These are phyloP conservation scores for Prunella vulgaris DNA, from an alignment of 257 asterid species.

Conservation along the genomic window DNA sequence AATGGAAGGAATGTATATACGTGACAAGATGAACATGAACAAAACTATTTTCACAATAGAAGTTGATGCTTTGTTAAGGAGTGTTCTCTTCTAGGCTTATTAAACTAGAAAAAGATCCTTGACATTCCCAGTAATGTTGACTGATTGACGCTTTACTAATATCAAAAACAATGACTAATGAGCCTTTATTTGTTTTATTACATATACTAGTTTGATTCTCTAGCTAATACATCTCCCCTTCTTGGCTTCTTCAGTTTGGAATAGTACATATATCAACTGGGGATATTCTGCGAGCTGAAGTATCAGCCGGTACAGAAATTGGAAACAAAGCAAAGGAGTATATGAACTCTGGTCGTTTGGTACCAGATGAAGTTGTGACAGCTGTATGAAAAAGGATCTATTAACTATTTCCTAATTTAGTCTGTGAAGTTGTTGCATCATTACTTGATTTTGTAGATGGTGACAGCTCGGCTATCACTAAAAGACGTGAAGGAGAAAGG, in stretches of 20 bases:
- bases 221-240: constrained; percentile 1
- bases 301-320: constrained; percentile 72
- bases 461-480: constrained; percentile 61
- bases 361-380: constrained; percentile 89
- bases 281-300: constrained; percentile 93
- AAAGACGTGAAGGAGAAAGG: constrained; percentile 89
- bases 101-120: neutral
- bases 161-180: neutral
- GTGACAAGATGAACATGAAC: neutral
- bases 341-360: constrained; percentile 80
- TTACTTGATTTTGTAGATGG: constrained; percentile 58
- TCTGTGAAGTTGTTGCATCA: constrained; percentile 17
- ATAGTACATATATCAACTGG: constrained; percentile 93
- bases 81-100: neutral
- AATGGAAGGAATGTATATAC: neutral
- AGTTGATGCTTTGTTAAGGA: neutral
- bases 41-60: neutral
- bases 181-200: neutral
- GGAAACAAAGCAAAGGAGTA: constrained; percentile 85
- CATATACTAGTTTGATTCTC: neutral
- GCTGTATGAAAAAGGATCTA: constrained; percentile 49
- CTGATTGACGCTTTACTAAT: neutral
- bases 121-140: neutral
- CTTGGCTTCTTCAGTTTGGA: constrained; percentile 63
- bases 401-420: neutral